A percentile compares a stretch with the other conserved stretches of the same genome.
These are phyloP conservation scores for Ophidiomyces ophidiicola DNA, from an alignment of 2,329 filamentous ascomycete genomes.

Conservation along the genomic window DNA sequence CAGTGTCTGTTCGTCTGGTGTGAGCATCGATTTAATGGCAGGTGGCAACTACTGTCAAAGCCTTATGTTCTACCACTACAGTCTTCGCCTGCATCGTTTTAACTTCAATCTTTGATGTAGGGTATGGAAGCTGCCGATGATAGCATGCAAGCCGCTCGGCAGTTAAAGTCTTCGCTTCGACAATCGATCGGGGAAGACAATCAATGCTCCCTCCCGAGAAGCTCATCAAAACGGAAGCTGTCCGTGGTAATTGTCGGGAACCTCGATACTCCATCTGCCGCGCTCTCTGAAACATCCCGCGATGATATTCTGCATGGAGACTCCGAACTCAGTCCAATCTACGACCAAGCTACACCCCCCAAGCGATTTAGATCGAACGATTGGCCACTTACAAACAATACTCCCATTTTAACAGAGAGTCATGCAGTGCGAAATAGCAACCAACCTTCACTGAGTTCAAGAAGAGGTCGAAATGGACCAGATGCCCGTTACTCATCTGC, in stretches of 20 bases:
- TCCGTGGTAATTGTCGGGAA: not conserved
- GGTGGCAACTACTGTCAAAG: too few relatives aligned
- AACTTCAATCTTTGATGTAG: too few relatives aligned
- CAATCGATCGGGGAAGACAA: constrained; percentile 8
- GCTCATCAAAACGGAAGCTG: constrained; percentile 9
- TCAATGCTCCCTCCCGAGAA: constrained; percentile 1
- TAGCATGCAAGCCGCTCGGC: constrained; percentile 1
- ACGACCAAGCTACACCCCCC: constrained; percentile 11
- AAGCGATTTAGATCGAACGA: constrained; percentile 36
- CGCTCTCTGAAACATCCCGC: constrained; percentile 2
- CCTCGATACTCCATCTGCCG: not conserved
- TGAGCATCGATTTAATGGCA: too few relatives aligned
- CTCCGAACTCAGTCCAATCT: constrained; percentile 1
- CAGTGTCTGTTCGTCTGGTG: too few relatives aligned
- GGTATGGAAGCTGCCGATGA: constrained; percentile 2
- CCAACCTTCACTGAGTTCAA: constrained; percentile 9
- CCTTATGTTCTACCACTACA: too few relatives aligned
- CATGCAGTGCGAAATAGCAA: constrained; percentile 6
- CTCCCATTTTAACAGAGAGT: constrained; percentile 4
- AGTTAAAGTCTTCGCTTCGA: constrained; percentile 2
- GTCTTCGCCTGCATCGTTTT: too few relatives aligned
- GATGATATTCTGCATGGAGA: constrained; percentile 4
- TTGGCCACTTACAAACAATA: constrained; percentile 29
- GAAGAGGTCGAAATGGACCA: constrained; percentile 5
- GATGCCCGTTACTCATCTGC: constrained; percentile 1